phyloP scores from a whole-genome alignment of 495 filamentous ascomycete species.

The Neurospora intermedia region DNA sequence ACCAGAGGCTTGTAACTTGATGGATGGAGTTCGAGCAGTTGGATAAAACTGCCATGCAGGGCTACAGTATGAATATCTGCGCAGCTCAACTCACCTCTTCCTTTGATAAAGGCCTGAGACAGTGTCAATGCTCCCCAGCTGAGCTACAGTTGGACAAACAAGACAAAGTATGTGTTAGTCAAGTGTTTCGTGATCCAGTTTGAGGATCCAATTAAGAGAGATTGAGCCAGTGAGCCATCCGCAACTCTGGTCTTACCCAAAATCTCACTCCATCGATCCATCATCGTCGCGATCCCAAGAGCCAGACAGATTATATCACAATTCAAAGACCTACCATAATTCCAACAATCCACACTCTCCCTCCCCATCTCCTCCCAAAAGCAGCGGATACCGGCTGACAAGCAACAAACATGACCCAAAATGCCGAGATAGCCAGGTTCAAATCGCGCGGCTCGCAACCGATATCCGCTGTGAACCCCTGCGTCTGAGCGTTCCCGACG shows the following conservation, averaged over 20 bases:
- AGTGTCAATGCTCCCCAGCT: conserved; percentile 44
- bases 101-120: conserved; percentile 28
- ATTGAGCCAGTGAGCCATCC: conserved; percentile 2
- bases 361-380: conserved; percentile 41
- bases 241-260: background rate
- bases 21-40: background rate
- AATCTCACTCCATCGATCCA: background rate
- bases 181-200: background rate
- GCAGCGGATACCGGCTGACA: conserved; percentile 47
- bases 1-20: background rate
- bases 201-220: background rate
- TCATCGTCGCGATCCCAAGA: background rate
- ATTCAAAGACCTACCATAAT: conserved; percentile 32
- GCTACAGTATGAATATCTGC: conserved; percentile 1
- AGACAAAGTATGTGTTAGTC: background rate
- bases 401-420: conserved; percentile 46
- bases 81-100: conserved; percentile 21
- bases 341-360: conserved; percentile 40
- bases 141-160: conserved; percentile 6
- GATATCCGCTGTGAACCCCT: conserved; percentile 24
- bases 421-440: conserved; percentile 43
- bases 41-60: conserved; percentile 11
- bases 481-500: conserved; percentile 32
- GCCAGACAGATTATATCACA: background rate
- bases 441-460: conserved; percentile 31